Evolutionary conservation across 306 rosid genomes (phyloP).

Genomic region (Coriaria nepalensis): DNA sequence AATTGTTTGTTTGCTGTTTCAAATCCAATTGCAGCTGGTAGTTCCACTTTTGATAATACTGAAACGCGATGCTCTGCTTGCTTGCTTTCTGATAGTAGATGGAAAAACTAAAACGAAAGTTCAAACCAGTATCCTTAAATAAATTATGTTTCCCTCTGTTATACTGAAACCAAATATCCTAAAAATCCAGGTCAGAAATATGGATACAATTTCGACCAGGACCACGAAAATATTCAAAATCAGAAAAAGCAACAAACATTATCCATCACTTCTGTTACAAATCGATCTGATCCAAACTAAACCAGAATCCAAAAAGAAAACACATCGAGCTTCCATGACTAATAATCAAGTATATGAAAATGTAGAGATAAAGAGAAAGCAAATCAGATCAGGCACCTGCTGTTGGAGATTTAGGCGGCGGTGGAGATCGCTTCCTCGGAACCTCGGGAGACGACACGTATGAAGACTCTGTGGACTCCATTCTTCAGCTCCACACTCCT

Average conservation of each 20-base stretch:
- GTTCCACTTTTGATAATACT: too few species aligned
- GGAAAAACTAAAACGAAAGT: too few species aligned
- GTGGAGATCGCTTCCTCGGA: slow-evolving; percentile 50
- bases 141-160: slow-evolving; percentile 5
- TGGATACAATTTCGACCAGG: slow-evolving; percentile 5
- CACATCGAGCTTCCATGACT: background rate
- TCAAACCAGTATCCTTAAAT: background rate
- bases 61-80: too few species aligned
- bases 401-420: slow-evolving; percentile 64
- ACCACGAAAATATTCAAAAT: background rate
- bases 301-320: background rate
- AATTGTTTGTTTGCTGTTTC: too few species aligned
- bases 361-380: slow-evolving; percentile 2
- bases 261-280: background rate
- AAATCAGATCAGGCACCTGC: slow-evolving; percentile 84
- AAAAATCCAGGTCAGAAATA: background rate
- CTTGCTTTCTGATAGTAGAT: too few species aligned
- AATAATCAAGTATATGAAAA: background rate
- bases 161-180: background rate
- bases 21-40: too few species aligned
- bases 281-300: slow-evolving; percentile 13
- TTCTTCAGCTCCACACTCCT: slow-evolving; percentile 16
- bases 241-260: background rate
- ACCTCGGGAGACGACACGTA: slow-evolving; percentile 92
- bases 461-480: slow-evolving; percentile 92